Evolutionary conservation across 1,139 yeast genomes (phyloP), one percentile per base, ranked within the genome.

Genomic region (Yamadazyma jaroonii): DNA sequence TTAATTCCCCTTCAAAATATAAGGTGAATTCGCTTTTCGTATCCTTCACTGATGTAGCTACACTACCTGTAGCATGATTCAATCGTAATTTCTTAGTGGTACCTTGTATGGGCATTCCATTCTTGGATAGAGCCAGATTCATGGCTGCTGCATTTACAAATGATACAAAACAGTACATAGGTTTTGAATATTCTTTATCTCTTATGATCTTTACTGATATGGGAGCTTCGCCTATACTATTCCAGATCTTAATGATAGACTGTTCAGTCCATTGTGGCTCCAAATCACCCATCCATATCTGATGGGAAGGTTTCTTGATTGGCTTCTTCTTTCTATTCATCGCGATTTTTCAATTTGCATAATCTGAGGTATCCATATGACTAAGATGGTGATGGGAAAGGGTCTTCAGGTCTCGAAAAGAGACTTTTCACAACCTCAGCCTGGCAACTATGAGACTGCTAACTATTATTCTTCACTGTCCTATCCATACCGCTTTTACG

Each of bases 211-310:
- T 70, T 5, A 69, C 66, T 3, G 58, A 51, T 3, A 50, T 42
- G 2, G 77, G 75, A 3, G 52, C 51, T 32, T 61, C 65, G 1
- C 74, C 77, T 9, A 64, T 45, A 9, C 59, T 38, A 5, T 54
- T 44, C 97, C 97, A 90, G 37, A 88, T 68, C 38, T 77, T 70
- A 29, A 72, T 69, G 36, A 90, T 77, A 34, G 77, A 70, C 11
- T 66, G 67, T 57, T 89, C 97, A 46, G 84, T 89, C 81, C 94
- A 85, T 62, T 79, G 72, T 1, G 94, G 87, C 50, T 89, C 96
- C 33, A 90, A 65, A 57, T 89, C 97, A 9, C 97, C 97, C 97
- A 90, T 90, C 96, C 96, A 89, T 38, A 88, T 43, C 44, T 71
- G 77, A 33, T 40, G 45, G 28, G 24, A 22, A 5, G 37, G 26